Percentiles rank a stretch among this genome's conserved stretches.
Evolutionary conservation across 2,329 filamentous ascomycete genomes (phyloP).

Genomic region (Samsoniella hepiali): DNA sequence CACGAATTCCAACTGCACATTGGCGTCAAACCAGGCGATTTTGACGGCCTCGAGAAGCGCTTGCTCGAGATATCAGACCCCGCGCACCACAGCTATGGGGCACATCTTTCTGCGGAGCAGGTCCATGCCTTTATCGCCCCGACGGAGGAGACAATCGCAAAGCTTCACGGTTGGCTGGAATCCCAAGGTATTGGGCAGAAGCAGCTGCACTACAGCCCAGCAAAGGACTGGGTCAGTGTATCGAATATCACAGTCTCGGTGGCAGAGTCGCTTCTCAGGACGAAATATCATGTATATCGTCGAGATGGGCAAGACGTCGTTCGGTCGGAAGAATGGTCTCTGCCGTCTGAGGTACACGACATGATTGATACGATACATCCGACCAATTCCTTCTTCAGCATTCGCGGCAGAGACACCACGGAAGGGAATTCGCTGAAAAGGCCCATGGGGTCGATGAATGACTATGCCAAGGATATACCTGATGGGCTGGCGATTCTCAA

Average conservation of each 20-base stretch:
- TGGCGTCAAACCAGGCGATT: constrained; percentile 2
- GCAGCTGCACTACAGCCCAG: constrained; percentile 3
- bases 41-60: constrained; percentile 1
- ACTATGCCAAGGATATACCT: neutral
- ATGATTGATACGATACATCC: constrained; percentile 12
- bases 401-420: neutral
- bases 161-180: constrained; percentile 6
- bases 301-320: neutral
- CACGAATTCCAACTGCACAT: constrained; percentile 5
- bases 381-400: constrained; percentile 3
- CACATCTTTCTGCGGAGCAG: constrained; percentile 11
- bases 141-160: neutral
- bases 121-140: constrained; percentile 2
- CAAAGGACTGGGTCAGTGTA: constrained; percentile 7
- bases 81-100: neutral
- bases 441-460: neutral
- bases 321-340: constrained; percentile 8
- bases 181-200: neutral
- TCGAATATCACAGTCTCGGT: neutral
- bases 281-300: constrained; percentile 5
- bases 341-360: neutral
- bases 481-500: neutral
- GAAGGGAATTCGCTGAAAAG: neutral
- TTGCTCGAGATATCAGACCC: constrained; percentile 16
- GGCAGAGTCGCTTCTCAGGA: neutral